Base-by-base conservation (phyloP, 2,329 filamentous ascomycete species). In the Botrytis fragariae region DNA sequence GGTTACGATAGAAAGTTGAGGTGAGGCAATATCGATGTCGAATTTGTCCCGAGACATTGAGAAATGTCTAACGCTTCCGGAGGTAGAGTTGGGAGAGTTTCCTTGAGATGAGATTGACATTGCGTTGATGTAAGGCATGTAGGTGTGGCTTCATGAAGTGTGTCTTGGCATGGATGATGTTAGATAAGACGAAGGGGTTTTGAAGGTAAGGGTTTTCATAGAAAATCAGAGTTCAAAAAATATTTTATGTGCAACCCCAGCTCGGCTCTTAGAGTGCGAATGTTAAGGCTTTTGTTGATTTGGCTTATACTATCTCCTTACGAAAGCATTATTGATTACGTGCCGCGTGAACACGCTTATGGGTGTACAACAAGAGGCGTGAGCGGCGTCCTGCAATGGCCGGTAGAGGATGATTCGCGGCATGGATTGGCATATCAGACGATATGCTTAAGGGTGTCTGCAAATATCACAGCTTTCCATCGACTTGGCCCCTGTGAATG, bases 41-140 rank as follows among this genome's bases (percentile, higher is more conserved):
- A 80, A 81, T 67, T 79, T 78, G 68, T 80, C 79, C 73, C 76
- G 75, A 39, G 78, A 78, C 65, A 80, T 79, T 35, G 78, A 79
- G 71, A 80, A 80, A 57, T 74, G 74, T 68, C 78, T 75, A 37
- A 76, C 72, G 45, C 75, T 75, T 64, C 75, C 77, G 29, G 76
- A 72, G 8, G 74, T 76, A 68, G 79, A 80, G 44, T 74, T 74
- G 29, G 79, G 79, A 25, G 79, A 81, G n/a, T 74, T 75, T 51
- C 79, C 79, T 71, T 77, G 77, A 20, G 79, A 80, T 5, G 79
- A 79, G 71, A 72, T 79, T 35, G 79, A 80, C 79, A 81, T 81
- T 72, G 69, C 70, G 71, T 48, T 74, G 74, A 74, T 74, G 44
- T 74, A 73, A 72, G 64, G 67, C 59, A 67, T 72, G 44, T 70